These are phyloP conservation scores for Letharia columbiana DNA, from an alignment of 495 filamentous ascomycete genomes.

Conservation along the genomic window DNA sequence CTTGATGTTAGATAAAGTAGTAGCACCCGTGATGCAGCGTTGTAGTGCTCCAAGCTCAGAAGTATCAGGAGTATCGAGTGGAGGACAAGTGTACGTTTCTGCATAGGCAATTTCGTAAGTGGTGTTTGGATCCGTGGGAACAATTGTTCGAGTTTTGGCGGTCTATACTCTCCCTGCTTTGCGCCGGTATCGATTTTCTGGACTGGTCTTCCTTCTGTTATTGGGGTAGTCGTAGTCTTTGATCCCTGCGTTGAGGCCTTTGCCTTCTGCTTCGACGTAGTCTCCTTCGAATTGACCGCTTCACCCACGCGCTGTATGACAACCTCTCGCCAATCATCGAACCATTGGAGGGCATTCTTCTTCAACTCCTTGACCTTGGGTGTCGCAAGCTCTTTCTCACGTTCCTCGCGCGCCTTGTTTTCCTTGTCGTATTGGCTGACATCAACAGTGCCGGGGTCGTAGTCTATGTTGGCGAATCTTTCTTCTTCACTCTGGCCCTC, in stretches of 20 bases:
- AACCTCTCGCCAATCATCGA: constrained; percentile 56
- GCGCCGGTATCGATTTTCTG: constrained; percentile 16
- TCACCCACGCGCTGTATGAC: constrained; percentile 56
- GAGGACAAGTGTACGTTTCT: constrained; percentile 41
- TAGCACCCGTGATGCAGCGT: constrained; percentile 63
- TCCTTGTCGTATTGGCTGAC: constrained; percentile 25
- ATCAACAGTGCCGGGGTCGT: constrained; percentile 26
- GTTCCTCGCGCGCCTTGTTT: constrained; percentile 25
- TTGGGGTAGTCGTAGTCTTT: constrained; percentile 14
- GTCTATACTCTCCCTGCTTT: constrained; percentile 28
- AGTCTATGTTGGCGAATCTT: constrained; percentile 22
- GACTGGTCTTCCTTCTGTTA: constrained; percentile 3
- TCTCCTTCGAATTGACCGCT: constrained; percentile 50
- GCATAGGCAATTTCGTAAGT: constrained; percentile 35
- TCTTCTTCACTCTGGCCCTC: constrained; percentile 22
- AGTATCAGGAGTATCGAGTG: constrained; percentile 62
- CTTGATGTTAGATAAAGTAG: constrained; percentile 62
- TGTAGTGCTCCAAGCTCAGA: constrained; percentile 75
- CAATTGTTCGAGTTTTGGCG: constrained; percentile 33
- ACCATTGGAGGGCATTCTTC: constrained; percentile 43
- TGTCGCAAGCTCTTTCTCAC: constrained; percentile 25
- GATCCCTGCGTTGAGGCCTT: not conserved
- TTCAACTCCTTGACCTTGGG: constrained; percentile 30
- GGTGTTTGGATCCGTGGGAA: constrained; percentile 41
- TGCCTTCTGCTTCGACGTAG: constrained; percentile 11